phyloP scores from a whole-genome alignment of 2,329 filamentous ascomycete species.

The Ophiostoma ips region DNA sequence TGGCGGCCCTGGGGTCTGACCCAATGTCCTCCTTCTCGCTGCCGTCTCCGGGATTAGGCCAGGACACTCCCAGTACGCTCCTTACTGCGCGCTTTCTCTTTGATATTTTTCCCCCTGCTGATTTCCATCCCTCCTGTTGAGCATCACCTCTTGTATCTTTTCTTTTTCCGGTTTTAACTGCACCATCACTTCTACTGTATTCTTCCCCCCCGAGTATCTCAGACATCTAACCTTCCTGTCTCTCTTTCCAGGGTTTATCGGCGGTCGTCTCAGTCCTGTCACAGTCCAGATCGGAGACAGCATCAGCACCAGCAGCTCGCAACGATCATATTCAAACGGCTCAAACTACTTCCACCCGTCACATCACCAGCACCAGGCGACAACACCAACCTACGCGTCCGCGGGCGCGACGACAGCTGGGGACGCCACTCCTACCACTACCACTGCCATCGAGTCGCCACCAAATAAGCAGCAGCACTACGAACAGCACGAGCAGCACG shows the following conservation, averaged over 20 bases:
- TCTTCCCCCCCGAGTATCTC: not conserved
- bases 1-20: conserved; percentile 6
- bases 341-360: conserved; percentile 6
- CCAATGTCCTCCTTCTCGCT: conserved; percentile 8
- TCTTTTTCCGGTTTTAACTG: too few species aligned
- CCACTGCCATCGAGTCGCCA: not conserved
- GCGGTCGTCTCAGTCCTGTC: conserved; percentile 3
- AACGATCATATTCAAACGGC: conserved; percentile 3
- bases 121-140: not conserved
- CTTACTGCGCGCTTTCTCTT: not conserved
- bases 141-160: not conserved
- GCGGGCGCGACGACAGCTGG: too few species aligned
- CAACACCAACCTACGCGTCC: not conserved
- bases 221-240: too few species aligned
- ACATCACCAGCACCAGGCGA: conserved; percentile 1
- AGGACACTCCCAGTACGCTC: conserved; percentile 13
- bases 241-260: conserved; percentile 3
- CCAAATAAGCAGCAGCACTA: conserved; percentile 1
- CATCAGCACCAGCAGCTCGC: conserved; percentile 5
- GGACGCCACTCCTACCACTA: not conserved
- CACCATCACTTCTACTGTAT: not conserved
- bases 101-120: not conserved
- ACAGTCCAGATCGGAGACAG: not conserved
- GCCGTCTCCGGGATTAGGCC: conserved; percentile 6
- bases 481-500: conserved; percentile 1